Evolutionary conservation across 2,329 filamentous ascomycete genomes (phyloP).

Genomic region (Tolypocladium inflatum): DNA sequence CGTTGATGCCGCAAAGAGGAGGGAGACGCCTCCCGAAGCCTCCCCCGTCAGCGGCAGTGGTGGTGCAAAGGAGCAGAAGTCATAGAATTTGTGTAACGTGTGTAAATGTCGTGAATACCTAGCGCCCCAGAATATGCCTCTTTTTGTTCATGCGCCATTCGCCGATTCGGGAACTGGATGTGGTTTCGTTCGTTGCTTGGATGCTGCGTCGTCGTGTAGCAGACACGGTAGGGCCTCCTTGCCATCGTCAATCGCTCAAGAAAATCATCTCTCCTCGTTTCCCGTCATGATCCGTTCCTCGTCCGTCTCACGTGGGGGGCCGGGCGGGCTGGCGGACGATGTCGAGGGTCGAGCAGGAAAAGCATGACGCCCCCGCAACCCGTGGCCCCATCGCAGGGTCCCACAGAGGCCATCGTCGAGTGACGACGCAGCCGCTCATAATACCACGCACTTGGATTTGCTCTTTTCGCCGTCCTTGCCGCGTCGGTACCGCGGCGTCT

Average conservation of each 20-base stretch:
- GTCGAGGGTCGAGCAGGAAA: neutral
- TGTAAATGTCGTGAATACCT: slow-evolving; percentile 24
- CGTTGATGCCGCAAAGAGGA: neutral
- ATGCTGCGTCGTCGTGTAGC: slow-evolving; percentile 22
- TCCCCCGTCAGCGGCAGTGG: neutral
- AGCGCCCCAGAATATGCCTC: slow-evolving; percentile 27
- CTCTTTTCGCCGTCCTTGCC: slow-evolving; percentile 25
- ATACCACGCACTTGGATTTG: slow-evolving; percentile 27
- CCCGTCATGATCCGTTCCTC: slow-evolving; percentile 4
- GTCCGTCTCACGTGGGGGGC: neutral
- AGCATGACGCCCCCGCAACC: neutral
- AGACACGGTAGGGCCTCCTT: slow-evolving; percentile 9
- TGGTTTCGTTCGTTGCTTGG: slow-evolving; percentile 20
- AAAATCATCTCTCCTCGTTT: slow-evolving; percentile 8
- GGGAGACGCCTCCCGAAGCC: neutral
- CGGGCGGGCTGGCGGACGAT: neutral
- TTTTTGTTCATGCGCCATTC: slow-evolving; percentile 29
- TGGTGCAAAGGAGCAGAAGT: neutral
- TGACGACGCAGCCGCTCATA: slow-evolving; percentile 19
- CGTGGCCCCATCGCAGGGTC: neutral
- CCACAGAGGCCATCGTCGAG: neutral
- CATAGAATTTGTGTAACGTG: slow-evolving; percentile 10
- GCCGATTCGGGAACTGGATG: slow-evolving; percentile 24
- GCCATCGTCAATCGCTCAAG: slow-evolving; percentile 16
- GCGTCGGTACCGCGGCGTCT: slow-evolving; percentile 19